Percentiles rank a stretch among this genome's conserved stretches.
phyloP scores from a whole-genome alignment of 2,329 filamentous ascomycete genomes.

The Epichloe baconii region DNA sequence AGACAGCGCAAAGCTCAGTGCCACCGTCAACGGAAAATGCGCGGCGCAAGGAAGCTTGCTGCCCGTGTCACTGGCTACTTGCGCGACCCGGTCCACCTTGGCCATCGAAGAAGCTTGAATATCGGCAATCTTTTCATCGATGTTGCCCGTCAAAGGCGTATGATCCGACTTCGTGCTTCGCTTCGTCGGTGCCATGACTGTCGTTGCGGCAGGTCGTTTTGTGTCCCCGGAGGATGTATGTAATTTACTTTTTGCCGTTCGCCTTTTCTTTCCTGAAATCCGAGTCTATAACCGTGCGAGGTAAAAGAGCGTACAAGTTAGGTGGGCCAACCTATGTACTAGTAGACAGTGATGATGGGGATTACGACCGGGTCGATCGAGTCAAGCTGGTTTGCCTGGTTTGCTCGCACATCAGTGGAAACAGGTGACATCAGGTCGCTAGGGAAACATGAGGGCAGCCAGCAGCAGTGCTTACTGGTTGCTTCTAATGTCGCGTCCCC shows the following conservation, averaged over 20 bases:
- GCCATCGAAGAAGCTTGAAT: slow-evolving; percentile 5
- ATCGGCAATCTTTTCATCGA: background rate
- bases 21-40: slow-evolving; percentile 40
- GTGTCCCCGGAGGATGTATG: background rate
- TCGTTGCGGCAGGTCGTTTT: background rate
- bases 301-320: background rate
- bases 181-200: slow-evolving; percentile 11
- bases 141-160: slow-evolving; percentile 6
- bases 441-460: slow-evolving; percentile 2
- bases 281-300: background rate
- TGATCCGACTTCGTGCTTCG: slow-evolving; percentile 11
- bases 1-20: slow-evolving; percentile 48
- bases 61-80: background rate
- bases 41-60: slow-evolving; percentile 27
- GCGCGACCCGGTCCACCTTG: slow-evolving; percentile 6
- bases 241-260: background rate
- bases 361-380: background rate
- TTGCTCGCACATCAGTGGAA: slow-evolving; percentile 1
- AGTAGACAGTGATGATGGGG: background rate
- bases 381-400: too few species aligned
- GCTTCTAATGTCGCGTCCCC: background rate
- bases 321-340: background rate
- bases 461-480: background rate
- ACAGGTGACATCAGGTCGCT: slow-evolving; percentile 8
- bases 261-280: background rate